Conservation (phyloP, 257 asterid species). For the Nicotiana paniculata region DNA sequence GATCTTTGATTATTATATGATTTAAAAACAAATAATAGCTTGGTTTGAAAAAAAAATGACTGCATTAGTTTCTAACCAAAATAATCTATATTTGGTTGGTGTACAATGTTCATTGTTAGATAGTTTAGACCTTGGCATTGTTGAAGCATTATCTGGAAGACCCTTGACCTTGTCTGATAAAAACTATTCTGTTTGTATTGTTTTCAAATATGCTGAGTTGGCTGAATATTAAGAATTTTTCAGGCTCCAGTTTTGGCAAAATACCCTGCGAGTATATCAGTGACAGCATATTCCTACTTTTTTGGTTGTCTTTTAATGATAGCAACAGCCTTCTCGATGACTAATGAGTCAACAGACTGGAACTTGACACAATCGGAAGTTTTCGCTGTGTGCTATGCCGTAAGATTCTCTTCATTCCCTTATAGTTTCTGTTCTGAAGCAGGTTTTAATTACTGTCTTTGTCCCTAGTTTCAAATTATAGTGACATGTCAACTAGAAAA, state of each 20-base stretch:
- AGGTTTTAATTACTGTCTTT: not conserved
- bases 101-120: not conserved
- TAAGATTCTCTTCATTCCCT: slow-evolving; percentile 34
- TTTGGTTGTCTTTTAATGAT: slow-evolving; percentile 77
- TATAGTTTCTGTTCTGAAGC: not conserved
- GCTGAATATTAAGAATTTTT: slow-evolving; percentile 13
- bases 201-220: not conserved
- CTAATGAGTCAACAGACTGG: slow-evolving; percentile 70
- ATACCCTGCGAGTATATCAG: slow-evolving; percentile 91
- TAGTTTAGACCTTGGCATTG: not conserved
- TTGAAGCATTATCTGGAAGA: not conserved
- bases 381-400: slow-evolving; percentile 86
- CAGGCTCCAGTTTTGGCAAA: slow-evolving; percentile 90
- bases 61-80: not conserved
- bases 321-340: slow-evolving; percentile 45
- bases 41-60: not conserved
- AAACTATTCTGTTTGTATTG: not conserved
- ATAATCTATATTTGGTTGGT: not conserved
- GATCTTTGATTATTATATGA: not conserved
- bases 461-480: not conserved
- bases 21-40: not conserved
- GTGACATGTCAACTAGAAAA: not conserved
- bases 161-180: not conserved
- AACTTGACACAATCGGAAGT: slow-evolving; percentile 60
- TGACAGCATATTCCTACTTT: slow-evolving; percentile 83